Percentiles rank a stretch among this genome's conserved stretches.
Conservation (phyloP, 306 rosid species). For the Sindora glabra region DNA sequence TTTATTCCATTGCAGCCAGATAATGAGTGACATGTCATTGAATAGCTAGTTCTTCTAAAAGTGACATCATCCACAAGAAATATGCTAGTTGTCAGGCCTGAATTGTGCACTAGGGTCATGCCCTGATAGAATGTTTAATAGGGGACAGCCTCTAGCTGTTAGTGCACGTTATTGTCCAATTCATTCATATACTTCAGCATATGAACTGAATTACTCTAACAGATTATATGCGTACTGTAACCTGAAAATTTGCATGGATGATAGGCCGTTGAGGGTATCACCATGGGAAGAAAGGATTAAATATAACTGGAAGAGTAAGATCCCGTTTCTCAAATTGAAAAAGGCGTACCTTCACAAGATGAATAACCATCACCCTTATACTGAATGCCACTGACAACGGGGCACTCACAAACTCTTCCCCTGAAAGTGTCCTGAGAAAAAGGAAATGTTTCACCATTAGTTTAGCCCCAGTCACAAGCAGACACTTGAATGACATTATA, state of each 20-base stretch:
- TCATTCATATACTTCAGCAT: too few species aligned
- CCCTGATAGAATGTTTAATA: too few species aligned
- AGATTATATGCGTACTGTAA: too few species aligned
- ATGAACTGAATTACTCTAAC: too few species aligned
- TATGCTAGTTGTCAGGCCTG: too few species aligned
- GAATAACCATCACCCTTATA: constrained; percentile 84
- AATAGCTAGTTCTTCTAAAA: neutral
- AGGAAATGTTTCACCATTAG: neutral
- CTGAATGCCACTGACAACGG: constrained; percentile 68
- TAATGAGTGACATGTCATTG: neutral
- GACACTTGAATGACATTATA: neutral
- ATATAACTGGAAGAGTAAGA: neutral
- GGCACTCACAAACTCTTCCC: constrained; percentile 97
- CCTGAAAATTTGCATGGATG: too few species aligned
- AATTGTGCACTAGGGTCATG: too few species aligned
- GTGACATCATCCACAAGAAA: too few species aligned
- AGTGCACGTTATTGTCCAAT: too few species aligned
- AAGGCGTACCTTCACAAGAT: constrained; percentile 59
- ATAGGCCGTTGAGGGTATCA: too few species aligned
- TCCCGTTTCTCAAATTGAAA: neutral
- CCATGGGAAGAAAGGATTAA: neutral
- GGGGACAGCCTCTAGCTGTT: too few species aligned
- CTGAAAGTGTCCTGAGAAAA: constrained; percentile 78
- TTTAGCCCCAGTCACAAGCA: neutral
- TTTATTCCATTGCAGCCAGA: neutral